phyloP scores from a whole-genome alignment of 148 eudicot species.

The Diospyros lotus region DNA sequence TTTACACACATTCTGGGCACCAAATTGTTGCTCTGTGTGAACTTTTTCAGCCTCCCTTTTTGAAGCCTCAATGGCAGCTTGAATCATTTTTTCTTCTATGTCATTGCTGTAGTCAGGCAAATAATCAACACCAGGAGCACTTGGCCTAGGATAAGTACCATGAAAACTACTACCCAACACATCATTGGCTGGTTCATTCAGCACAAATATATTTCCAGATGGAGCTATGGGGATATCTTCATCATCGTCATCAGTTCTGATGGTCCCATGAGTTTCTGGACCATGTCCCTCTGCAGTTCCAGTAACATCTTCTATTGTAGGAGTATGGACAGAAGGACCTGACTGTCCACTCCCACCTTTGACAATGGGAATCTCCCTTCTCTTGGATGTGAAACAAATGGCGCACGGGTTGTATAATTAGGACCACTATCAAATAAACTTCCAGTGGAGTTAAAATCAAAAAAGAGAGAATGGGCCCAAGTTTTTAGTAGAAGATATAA shows the following conservation, averaged over 20 bases:
- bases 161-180: constrained; percentile 12
- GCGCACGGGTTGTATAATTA: constrained; percentile 24
- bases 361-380: constrained; percentile 86
- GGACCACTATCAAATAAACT: constrained; percentile 45
- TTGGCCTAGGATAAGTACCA: constrained; percentile 34
- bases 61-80: constrained; percentile 98
- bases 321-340: constrained; percentile 46
- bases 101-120: constrained; percentile 56
- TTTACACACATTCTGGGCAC: constrained; percentile 23
- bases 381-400: constrained; percentile 90
- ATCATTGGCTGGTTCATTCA: constrained; percentile 22
- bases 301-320: constrained; percentile 73
- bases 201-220: constrained; percentile 16
- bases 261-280: constrained; percentile 58
- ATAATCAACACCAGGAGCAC: constrained; percentile 58
- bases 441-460: constrained; percentile 47
- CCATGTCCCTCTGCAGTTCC: constrained; percentile 44
- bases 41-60: constrained; percentile 54
- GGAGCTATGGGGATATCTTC: constrained; percentile 30
- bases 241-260: constrained; percentile 60
- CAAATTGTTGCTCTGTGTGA: constrained; percentile 35
- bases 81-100: constrained; percentile 94
- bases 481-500: constrained; percentile 43
- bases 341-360: constrained; percentile 55
- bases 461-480: constrained; percentile 63